phyloP scores from a whole-genome alignment of 495 filamentous ascomycete genomes.

The Aspergillus homomorphus region DNA sequence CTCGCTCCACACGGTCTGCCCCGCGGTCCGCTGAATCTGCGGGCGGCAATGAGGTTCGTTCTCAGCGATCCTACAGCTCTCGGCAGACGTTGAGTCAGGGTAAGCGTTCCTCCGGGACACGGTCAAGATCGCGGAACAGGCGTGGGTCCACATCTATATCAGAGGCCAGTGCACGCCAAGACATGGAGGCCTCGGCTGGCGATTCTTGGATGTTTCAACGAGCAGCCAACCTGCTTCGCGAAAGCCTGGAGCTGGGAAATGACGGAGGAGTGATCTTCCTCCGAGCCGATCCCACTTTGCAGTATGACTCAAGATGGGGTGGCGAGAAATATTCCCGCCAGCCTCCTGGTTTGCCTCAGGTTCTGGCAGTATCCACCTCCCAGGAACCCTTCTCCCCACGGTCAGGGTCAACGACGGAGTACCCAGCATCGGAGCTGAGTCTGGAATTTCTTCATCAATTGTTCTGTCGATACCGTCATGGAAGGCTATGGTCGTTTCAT shows the following conservation, averaged over 20 bases:
- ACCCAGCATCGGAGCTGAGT: slow-evolving; percentile 36
- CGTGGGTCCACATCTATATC: slow-evolving; percentile 22
- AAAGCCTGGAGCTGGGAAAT: slow-evolving; percentile 50
- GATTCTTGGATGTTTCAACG: slow-evolving; percentile 50
- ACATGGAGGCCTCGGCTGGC: slow-evolving; percentile 36
- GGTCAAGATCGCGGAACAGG: slow-evolving; percentile 35
- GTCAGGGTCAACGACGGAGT: slow-evolving; percentile 28
- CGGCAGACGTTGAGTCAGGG: neutral
- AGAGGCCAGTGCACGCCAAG: neutral
- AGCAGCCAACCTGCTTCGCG: slow-evolving; percentile 55
- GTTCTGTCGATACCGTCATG: slow-evolving; percentile 57
- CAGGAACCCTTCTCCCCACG: slow-evolving; percentile 40
- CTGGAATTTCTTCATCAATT: slow-evolving; percentile 47
- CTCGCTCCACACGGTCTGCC: slow-evolving; percentile 16
- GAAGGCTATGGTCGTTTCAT: slow-evolving; percentile 65
- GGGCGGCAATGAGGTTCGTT: neutral
- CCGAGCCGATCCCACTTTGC: slow-evolving; percentile 33
- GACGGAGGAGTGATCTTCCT: slow-evolving; percentile 56
- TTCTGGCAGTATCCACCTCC: slow-evolving; percentile 37
- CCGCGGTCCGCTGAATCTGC: neutral
- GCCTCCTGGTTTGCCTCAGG: slow-evolving; percentile 28
- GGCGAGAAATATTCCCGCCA: slow-evolving; percentile 31
- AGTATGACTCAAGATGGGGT: slow-evolving; percentile 28
- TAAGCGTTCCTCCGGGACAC: neutral
- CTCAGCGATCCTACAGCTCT: neutral